These are phyloP conservation scores for Krasilnikovozyma curviuscula DNA, from an alignment of 768 basidiomycete genomes.

Conservation along the genomic window DNA sequence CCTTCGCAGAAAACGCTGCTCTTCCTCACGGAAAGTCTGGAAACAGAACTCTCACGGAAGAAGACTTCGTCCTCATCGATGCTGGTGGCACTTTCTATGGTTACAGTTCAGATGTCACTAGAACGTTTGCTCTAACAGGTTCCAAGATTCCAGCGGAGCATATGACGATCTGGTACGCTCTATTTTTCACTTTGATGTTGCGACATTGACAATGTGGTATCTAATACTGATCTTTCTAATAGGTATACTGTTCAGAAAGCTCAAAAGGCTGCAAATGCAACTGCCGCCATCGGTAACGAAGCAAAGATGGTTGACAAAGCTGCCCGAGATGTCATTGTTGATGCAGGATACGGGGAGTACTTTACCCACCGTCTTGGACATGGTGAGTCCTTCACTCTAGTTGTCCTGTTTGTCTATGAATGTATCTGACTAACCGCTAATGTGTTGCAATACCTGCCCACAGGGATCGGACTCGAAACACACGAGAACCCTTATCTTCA, in stretches of 20 bases:
- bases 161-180: constrained; percentile 11
- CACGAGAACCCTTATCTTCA: constrained; percentile 61
- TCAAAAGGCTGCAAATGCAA: constrained; percentile 37
- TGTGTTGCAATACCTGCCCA: constrained; percentile 13
- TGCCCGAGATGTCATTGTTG: constrained; percentile 37
- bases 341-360: constrained; percentile 34
- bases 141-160: constrained; percentile 40
- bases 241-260: constrained; percentile 51
- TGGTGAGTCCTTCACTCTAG: constrained; percentile 30
- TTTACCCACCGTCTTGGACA: constrained; percentile 72
- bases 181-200: not conserved
- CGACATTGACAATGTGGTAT: not conserved
- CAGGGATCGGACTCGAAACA: constrained; percentile 66
- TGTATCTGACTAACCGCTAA: not conserved
- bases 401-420: not conserved
- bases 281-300: constrained; percentile 33
- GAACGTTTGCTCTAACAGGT: constrained; percentile 47
- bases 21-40: constrained; percentile 66
- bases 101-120: constrained; percentile 58
- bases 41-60: constrained; percentile 37
- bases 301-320: constrained; percentile 42
- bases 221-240: constrained; percentile 19
- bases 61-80: constrained; percentile 59
- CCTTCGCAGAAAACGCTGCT: constrained; percentile 52
- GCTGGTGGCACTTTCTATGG: constrained; percentile 50